phyloP scores from a whole-genome alignment of 169 alveolate genomes.

The Plasmodium falciparum region DNA sequence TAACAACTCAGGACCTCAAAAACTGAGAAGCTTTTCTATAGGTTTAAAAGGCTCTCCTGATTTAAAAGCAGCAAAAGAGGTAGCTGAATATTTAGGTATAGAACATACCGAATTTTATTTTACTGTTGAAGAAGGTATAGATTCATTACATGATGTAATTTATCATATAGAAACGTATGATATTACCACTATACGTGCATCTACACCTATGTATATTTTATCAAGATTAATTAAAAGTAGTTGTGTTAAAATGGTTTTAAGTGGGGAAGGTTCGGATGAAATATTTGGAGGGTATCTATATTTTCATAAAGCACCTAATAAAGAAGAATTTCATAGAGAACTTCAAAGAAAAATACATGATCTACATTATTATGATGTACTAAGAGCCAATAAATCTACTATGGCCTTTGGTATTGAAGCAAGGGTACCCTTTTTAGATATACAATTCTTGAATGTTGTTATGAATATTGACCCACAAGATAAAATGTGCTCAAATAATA shows the following conservation, averaged over 20 bases:
- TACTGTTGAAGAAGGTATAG: conserved; percentile 87
- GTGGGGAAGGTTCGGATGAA: conserved; percentile 93
- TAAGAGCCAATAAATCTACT: conserved; percentile 90
- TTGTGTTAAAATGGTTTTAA: conserved; percentile 89
- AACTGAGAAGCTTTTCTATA: conserved; percentile 50
- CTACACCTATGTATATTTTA: conserved; percentile 91
- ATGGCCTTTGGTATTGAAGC: conserved; percentile 93
- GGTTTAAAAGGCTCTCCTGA: conserved; percentile 68
- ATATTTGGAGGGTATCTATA: conserved; percentile 91
- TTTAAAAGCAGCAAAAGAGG: conserved; percentile 63
- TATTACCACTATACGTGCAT: conserved; percentile 91
- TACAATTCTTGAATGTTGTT: conserved; percentile 20
- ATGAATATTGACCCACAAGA: conserved; percentile 74
- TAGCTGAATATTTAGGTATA: conserved; percentile 87
- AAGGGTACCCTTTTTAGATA: conserved; percentile 91
- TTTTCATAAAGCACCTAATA: conserved; percentile 90
- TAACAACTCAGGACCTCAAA: conserved; percentile 22
- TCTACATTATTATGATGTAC: conserved; percentile 86
- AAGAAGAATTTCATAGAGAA: conserved; percentile 88
- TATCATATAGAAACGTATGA: conserved; percentile 91
- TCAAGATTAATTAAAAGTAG: conserved; percentile 82
- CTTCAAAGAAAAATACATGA: conserved; percentile 84
- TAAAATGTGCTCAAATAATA: conserved; percentile 55
- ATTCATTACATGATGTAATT: conserved; percentile 87
- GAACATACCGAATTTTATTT: conserved; percentile 89